A percentile compares a stretch with the other conserved stretches of the same genome.
Conservation (phyloP, 1,284 basidiomycete species). For the Ceratobasidium sp. region DNA sequence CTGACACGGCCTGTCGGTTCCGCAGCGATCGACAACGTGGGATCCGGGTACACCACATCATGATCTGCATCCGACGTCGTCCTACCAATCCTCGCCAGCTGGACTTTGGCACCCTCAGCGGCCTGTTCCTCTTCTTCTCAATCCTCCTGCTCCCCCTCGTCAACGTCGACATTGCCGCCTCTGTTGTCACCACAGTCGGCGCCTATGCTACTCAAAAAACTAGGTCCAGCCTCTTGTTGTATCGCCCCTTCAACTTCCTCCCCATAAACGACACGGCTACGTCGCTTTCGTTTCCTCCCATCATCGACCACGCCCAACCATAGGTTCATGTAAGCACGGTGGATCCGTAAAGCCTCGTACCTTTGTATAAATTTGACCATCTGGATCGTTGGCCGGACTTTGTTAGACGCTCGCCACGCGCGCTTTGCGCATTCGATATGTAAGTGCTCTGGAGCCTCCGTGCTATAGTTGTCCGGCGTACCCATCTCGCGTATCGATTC, state of each 20-base stretch:
- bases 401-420: slow-evolving; percentile 29
- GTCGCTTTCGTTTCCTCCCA: not conserved
- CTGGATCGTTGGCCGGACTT: slow-evolving; percentile 1
- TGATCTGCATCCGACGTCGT: slow-evolving; percentile 4
- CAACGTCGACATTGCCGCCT: not conserved
- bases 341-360: slow-evolving; percentile 22
- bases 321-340: slow-evolving; percentile 9
- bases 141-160: not conserved
- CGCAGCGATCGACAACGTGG: not conserved
- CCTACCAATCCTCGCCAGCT: not conserved
- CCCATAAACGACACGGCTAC: slow-evolving; percentile 3
- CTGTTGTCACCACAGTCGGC: not conserved
- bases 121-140: not conserved
- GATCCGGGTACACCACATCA: slow-evolving; percentile 3
- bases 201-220: not conserved
- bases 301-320: not conserved
- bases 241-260: not conserved
- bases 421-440: slow-evolving; percentile 43
- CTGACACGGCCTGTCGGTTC: not conserved
- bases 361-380: slow-evolving; percentile 26
- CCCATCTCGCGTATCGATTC: slow-evolving; percentile 37
- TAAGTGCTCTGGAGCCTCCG: slow-evolving; percentile 47
- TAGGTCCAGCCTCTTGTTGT: not conserved
- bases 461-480: slow-evolving; percentile 47
- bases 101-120: not conserved